Evolutionary conservation across 805 yeast genomes (phyloP), one percentile per base, ranked within the genome.

Genomic region (Candida yuanshanica): DNA sequence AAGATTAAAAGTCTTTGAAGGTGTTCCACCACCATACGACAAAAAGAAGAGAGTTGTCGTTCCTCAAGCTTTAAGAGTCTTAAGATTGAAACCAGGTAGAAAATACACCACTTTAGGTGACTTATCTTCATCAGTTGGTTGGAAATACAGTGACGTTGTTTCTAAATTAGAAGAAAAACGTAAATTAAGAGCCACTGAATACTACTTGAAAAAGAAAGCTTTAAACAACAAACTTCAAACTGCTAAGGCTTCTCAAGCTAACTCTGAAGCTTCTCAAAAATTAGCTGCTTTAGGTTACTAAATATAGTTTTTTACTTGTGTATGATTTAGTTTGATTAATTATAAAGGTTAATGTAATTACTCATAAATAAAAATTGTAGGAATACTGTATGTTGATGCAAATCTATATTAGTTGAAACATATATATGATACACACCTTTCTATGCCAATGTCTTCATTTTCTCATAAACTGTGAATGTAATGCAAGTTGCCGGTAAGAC

Each of bases 11-110:
- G 98, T 91, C 62, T 93, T 87, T 66, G 99, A 93, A 79, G 99
- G 99, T 84, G 81, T 93, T 55, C 99, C 99, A 74, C 89, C 97
- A 52, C 98, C 99, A 77, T 93, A 85, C 76, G 99, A 93, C 93
- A 88, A 83, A 79, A 87, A 89, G 88, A 91, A 91, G 95, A 88
- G 96, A 74, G 96, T 90, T 69, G 99, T 93, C 62, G 99, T 93
- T 68, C 99, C 99, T 71, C 96, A 88, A 79, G 99, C 99, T 67
- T 81, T 93, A 69, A 88, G 99, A 79, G 96, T 93, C 61, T 80
- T 93, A 72, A 89, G 99, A 83, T 85, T 93, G 75, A 90, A 89
- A 79, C 98, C 89, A 72, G 99, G 99, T 73, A 89, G 99, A 85
- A 93, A 93, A 79, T 93, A 83, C 95, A 87, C 96, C 75, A 88